These are phyloP conservation scores for Bidens hawaiensis DNA, from an alignment of 140 eudicot species.

Conservation along the genomic window DNA sequence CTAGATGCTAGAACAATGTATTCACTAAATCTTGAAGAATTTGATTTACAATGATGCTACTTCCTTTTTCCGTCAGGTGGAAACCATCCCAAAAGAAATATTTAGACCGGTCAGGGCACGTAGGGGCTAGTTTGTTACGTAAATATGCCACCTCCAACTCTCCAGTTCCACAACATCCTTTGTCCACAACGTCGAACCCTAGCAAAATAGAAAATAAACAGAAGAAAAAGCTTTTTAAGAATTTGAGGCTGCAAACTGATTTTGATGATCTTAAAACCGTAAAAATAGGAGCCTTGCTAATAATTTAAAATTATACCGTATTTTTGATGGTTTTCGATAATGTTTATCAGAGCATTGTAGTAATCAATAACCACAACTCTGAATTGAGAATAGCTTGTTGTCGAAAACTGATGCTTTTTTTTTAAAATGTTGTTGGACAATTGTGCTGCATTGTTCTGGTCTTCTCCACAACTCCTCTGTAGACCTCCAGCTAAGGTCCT, in stretches of 20 bases:
- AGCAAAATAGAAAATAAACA: background rate
- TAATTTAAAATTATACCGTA: slow-evolving; percentile 24
- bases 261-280: too few species aligned
- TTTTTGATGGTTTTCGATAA: slow-evolving; percentile 23
- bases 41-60: background rate
- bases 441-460: slow-evolving; percentile 23
- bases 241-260: background rate
- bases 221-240: background rate
- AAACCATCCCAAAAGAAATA: slow-evolving; percentile 20
- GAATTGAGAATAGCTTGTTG: slow-evolving; percentile 17
- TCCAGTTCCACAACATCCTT: slow-evolving; percentile 29
- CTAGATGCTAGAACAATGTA: background rate
- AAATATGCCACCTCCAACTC: background rate
- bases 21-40: slow-evolving; percentile 3
- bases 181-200: slow-evolving; percentile 4
- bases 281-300: background rate
- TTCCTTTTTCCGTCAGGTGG: slow-evolving; percentile 16
- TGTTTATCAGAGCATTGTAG: slow-evolving; percentile 24
- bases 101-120: slow-evolving; percentile 2
- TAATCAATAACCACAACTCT: slow-evolving; percentile 33
- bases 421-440: slow-evolving; percentile 27
- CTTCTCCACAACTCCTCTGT: slow-evolving; percentile 21
- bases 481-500: slow-evolving; percentile 36
- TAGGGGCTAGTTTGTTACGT: slow-evolving; percentile 6
- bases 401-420: slow-evolving; percentile 6